phyloP scores from a whole-genome alignment of 225 moss, liverwort and hornwort genomes.

The Pseudisothecium myosuroides region DNA sequence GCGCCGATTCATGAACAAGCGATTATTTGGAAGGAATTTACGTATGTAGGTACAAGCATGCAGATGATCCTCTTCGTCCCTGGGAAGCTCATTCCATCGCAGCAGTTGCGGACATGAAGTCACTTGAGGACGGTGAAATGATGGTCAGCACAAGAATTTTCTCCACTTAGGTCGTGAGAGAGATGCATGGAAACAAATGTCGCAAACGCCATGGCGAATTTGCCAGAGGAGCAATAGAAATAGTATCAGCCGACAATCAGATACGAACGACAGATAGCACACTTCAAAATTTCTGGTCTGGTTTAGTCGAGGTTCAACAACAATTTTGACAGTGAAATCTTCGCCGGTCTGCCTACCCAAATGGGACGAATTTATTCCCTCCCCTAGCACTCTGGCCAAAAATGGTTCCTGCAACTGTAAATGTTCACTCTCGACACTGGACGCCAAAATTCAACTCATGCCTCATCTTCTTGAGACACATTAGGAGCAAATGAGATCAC shows the following conservation, averaged over 20 bases:
- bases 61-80: background rate
- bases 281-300: background rate
- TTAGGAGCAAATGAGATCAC: conserved; percentile 14
- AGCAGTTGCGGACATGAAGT: background rate
- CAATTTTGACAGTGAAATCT: background rate
- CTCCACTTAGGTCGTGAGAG: background rate
- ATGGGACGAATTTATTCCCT: background rate
- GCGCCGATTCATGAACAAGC: background rate
- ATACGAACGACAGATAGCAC: background rate
- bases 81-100: background rate
- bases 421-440: background rate
- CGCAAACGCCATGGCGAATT: background rate
- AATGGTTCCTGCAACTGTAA: background rate
- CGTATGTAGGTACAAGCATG: background rate
- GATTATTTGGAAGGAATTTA: background rate
- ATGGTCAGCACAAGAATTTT: background rate
- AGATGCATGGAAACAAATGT: background rate
- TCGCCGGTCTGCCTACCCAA: background rate
- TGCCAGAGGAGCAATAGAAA: background rate
- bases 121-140: background rate
- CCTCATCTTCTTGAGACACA: conserved; percentile 1
- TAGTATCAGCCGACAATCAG: background rate
- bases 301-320: background rate
- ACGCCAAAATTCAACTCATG: background rate
- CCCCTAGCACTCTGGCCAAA: background rate